A percentile compares a stretch with the other conserved stretches of the same genome.
Evolutionary conservation across 2,329 filamentous ascomycete species (phyloP).

Genomic region (Penicillium sp.): DNA sequence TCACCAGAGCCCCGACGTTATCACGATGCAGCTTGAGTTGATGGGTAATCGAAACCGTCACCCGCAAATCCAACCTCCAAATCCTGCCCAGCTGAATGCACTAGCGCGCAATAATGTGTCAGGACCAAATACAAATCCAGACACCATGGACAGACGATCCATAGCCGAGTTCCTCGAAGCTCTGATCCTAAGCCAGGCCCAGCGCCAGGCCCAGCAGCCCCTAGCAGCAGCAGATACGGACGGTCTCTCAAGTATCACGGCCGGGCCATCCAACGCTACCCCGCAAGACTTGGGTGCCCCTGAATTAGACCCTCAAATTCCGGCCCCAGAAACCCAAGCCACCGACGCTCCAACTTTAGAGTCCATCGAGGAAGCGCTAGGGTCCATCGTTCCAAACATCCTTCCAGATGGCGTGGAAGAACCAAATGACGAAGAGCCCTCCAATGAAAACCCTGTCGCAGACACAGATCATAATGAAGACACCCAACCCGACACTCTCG

Average conservation of each 20-base stretch:
- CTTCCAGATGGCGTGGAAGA: constrained; percentile 35
- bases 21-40: constrained; percentile 46
- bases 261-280: constrained; percentile 16
- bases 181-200: constrained; percentile 32
- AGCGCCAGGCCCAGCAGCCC: constrained; percentile 17
- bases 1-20: constrained; percentile 44
- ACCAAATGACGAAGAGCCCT: constrained; percentile 23
- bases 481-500: constrained; percentile 14
- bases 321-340: constrained; percentile 6
- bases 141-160: constrained; percentile 25
- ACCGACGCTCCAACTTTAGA: constrained; percentile 5
- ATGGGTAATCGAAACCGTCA: constrained; percentile 33
- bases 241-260: constrained; percentile 22
- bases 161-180: constrained; percentile 39
- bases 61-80: constrained; percentile 15
- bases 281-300: constrained; percentile 11
- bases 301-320: constrained; percentile 7
- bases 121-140: constrained; percentile 13
- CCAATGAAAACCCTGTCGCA: constrained; percentile 11
- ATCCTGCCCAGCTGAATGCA: constrained; percentile 13
- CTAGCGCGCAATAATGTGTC: constrained; percentile 13
- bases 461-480: constrained; percentile 11
- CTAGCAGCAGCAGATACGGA: constrained; percentile 21
- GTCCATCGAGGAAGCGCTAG: constrained; percentile 10
- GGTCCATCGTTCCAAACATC: constrained; percentile 21